These are phyloP conservation scores for Ophiostoma fasciatum DNA, from an alignment of 2,329 filamentous ascomycete species.

Conservation along the genomic window DNA sequence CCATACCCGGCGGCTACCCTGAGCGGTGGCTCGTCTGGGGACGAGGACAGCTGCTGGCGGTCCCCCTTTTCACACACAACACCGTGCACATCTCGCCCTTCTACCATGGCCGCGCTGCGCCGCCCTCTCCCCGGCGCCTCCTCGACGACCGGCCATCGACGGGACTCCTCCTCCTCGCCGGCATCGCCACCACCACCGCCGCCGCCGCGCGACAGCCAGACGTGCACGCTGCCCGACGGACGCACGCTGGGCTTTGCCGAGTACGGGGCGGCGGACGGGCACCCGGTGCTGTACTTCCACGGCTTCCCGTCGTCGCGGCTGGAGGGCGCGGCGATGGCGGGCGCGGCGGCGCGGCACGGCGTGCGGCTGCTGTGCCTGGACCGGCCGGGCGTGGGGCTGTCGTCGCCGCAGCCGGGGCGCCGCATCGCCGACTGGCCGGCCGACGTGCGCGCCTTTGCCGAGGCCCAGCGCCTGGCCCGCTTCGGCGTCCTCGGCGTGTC, in stretches of 20 bases:
- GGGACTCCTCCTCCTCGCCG: not conserved
- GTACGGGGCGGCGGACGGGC: conserved; percentile 19
- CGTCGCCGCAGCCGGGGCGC: conserved; percentile 20
- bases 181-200: not conserved
- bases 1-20: too few relatives aligned
- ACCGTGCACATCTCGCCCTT: not conserved
- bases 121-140: not conserved
- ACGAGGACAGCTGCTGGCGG: too few relatives aligned
- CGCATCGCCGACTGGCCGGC: conserved; percentile 19
- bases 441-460: conserved; percentile 20
- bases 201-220: conserved; percentile 12
- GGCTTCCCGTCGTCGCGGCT: conserved; percentile 27
- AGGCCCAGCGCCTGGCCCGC: conserved; percentile 11
- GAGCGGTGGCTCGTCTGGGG: too few relatives aligned
- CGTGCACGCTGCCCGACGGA: conserved; percentile 23
- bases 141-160: too few relatives aligned
- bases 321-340: conserved; percentile 18
- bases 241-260: conserved; percentile 26
- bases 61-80: not conserved
- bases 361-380: conserved; percentile 24
- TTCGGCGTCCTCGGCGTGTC: conserved; percentile 22
- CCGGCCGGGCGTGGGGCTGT: conserved; percentile 27
- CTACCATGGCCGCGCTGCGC: not conserved
- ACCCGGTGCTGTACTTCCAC: conserved; percentile 26
- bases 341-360: conserved; percentile 13